These are phyloP conservation scores for Trichoderma aggressivum DNA, from an alignment of 2,329 filamentous ascomycete species.

Conservation along the genomic window DNA sequence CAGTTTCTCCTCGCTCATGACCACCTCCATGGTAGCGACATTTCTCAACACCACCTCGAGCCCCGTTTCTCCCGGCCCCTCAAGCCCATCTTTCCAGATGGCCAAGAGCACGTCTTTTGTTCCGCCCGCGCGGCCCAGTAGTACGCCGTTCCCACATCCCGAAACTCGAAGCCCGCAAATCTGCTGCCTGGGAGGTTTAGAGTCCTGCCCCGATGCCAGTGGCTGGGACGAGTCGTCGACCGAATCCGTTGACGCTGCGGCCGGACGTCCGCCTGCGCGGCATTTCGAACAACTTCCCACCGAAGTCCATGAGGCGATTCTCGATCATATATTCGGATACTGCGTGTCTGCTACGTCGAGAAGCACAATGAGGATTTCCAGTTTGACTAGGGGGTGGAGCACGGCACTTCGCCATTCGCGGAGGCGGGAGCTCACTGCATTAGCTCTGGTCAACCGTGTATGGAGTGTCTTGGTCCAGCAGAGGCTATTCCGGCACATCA, in stretches of 20 bases:
- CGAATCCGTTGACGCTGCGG: slow-evolving; percentile 17
- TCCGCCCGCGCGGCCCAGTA: slow-evolving; percentile 49
- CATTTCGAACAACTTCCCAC: slow-evolving; percentile 56
- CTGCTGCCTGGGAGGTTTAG: slow-evolving; percentile 28
- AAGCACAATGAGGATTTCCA: slow-evolving; percentile 52
- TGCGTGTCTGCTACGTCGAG: slow-evolving; percentile 59
- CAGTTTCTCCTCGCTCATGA: slow-evolving; percentile 38
- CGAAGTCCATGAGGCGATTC: slow-evolving; percentile 69
- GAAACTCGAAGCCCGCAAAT: slow-evolving; percentile 41
- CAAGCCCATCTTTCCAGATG: slow-evolving; percentile 50
- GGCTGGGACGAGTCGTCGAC: slow-evolving; percentile 16
- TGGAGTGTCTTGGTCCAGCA: slow-evolving; percentile 69
- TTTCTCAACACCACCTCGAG: slow-evolving; percentile 46
- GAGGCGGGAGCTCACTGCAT: slow-evolving; percentile 62
- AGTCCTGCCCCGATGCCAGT: slow-evolving; percentile 22
- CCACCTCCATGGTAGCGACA: slow-evolving; percentile 35
- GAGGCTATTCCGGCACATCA: slow-evolving; percentile 71
- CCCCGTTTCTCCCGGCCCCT: slow-evolving; percentile 52
- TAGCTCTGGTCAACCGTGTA: slow-evolving; percentile 59
- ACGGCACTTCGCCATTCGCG: slow-evolving; percentile 65
- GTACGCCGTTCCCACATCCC: slow-evolving; percentile 57
- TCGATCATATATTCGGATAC: slow-evolving; percentile 69
- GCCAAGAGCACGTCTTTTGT: slow-evolving; percentile 39
- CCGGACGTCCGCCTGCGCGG: slow-evolving; percentile 24
- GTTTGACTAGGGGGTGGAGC: slow-evolving; percentile 57